Percentiles rank a stretch among this genome's conserved stretches.
These are phyloP conservation scores for Fraxinus ornus DNA, from an alignment of 305 asterid genomes.

Conservation along the genomic window DNA sequence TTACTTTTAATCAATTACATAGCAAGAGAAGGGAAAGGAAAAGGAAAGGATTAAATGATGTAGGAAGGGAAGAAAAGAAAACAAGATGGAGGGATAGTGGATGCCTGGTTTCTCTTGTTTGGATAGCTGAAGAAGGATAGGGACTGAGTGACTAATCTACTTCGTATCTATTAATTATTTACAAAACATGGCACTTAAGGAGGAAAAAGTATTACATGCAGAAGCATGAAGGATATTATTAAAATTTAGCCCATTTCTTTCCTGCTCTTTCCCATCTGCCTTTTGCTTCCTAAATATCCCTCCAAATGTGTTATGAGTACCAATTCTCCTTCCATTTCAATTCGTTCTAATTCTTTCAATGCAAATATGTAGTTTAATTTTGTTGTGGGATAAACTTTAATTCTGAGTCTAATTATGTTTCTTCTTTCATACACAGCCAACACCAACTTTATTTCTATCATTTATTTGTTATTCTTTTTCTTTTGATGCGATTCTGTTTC, in stretches of 20 bases:
- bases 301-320: not conserved
- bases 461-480: not conserved
- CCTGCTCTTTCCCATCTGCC: constrained; percentile 3
- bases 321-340: not conserved
- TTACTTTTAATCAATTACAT: not conserved
- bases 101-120: not conserved
- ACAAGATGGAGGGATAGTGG: not conserved
- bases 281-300: not conserved
- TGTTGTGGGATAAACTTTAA: constrained; percentile 9
- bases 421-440: not conserved
- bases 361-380: not conserved
- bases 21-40: not conserved
- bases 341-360: not conserved
- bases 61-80: not conserved
- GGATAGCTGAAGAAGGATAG: not conserved
- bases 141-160: not conserved
- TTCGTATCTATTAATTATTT: not conserved
- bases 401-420: constrained; percentile 11
- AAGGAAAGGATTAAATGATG: not conserved
- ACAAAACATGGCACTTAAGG: not conserved
- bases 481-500: constrained; percentile 21
- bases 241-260: constrained; percentile 1
- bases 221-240: not conserved
- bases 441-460: not conserved
- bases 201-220: not conserved